Conservation (phyloP, 495 filamentous ascomycete genomes). For the Aspergillus conjunctus region DNA sequence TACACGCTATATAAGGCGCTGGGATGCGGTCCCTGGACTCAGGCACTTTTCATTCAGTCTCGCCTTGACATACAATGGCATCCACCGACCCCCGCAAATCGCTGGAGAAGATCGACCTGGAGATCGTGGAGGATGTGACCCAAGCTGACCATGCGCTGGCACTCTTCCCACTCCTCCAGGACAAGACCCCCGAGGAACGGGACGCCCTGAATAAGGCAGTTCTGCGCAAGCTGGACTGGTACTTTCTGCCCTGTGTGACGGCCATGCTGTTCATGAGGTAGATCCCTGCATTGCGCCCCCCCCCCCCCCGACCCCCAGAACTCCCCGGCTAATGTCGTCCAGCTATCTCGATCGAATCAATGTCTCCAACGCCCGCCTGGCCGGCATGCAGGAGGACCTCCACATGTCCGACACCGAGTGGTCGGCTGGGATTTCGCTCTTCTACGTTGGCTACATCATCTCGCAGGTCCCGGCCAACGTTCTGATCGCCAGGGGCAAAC, state of each 20-base stretch:
- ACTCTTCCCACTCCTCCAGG: slow-evolving; percentile 14
- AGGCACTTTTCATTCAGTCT: too few relatives aligned
- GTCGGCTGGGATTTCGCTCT: slow-evolving; percentile 17
- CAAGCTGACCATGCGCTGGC: slow-evolving; percentile 1
- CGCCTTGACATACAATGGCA: too few relatives aligned
- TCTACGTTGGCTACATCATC: slow-evolving; percentile 24
- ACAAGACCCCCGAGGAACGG: slow-evolving; percentile 18
- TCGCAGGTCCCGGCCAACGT: slow-evolving; percentile 20
- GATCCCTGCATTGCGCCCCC: not conserved
- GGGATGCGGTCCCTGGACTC: too few relatives aligned
- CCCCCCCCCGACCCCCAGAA: not conserved
- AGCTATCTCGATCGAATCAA: slow-evolving; percentile 25
- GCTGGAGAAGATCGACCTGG: slow-evolving; percentile 6
- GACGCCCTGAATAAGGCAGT: slow-evolving; percentile 18
- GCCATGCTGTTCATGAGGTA: slow-evolving; percentile 20
- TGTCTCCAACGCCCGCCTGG: slow-evolving; percentile 20
- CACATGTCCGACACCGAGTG: slow-evolving; percentile 16
- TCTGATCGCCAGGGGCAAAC: slow-evolving; percentile 16
- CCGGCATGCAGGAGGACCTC: slow-evolving; percentile 19
- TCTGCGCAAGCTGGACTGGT: slow-evolving; percentile 18
- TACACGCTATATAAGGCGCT: too few relatives aligned
- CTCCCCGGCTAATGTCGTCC: not conserved
- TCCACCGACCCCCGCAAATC: too few relatives aligned
- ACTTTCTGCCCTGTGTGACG: slow-evolving; percentile 15
- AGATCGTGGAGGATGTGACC: slow-evolving; percentile 3